Conservation (phyloP, 768 basidiomycete species). For the Paxillus rubicundulus region DNA sequence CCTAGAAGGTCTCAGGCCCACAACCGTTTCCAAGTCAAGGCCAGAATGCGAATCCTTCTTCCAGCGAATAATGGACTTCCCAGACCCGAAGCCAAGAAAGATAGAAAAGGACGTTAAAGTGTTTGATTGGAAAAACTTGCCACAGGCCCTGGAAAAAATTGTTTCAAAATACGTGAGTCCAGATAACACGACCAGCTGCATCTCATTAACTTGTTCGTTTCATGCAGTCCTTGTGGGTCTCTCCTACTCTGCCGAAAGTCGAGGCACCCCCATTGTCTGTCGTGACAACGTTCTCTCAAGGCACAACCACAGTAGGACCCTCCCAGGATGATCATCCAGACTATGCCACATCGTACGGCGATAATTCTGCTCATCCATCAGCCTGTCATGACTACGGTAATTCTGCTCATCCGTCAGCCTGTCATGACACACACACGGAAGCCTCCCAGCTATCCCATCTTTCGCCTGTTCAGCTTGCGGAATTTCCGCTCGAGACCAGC, state of each 20-base stretch:
- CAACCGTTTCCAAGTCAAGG: constrained; percentile 86
- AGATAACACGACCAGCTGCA: not conserved
- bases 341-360: constrained; percentile 3
- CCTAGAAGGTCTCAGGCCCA: constrained; percentile 88
- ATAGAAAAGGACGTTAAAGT: constrained; percentile 97
- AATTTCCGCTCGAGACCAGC: constrained; percentile 17
- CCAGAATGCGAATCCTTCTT: constrained; percentile 83
- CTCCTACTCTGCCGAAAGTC: constrained; percentile 25
- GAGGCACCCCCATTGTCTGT: constrained; percentile 32
- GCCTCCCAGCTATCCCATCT: constrained; percentile 18
- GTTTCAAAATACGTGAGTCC: constrained; percentile 77
- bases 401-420: too few species aligned
- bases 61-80: constrained; percentile 94
- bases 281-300: constrained; percentile 23
- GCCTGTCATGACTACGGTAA: constrained; percentile 9
- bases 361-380: constrained; percentile 5
- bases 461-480: constrained; percentile 16
- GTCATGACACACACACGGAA: constrained; percentile 15
- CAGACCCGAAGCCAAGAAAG: constrained; percentile 89
- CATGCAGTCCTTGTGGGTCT: constrained; percentile 46
- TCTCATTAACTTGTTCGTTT: constrained; percentile 2
- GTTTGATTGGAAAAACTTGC: constrained; percentile 72
- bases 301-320: not conserved
- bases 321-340: constrained; percentile 28
- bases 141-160: constrained; percentile 73